Evolutionary conservation across 2,329 filamentous ascomycete genomes (phyloP), one percentile per base, ranked within the genome.

Genomic region (Talaromyces sp.): DNA sequence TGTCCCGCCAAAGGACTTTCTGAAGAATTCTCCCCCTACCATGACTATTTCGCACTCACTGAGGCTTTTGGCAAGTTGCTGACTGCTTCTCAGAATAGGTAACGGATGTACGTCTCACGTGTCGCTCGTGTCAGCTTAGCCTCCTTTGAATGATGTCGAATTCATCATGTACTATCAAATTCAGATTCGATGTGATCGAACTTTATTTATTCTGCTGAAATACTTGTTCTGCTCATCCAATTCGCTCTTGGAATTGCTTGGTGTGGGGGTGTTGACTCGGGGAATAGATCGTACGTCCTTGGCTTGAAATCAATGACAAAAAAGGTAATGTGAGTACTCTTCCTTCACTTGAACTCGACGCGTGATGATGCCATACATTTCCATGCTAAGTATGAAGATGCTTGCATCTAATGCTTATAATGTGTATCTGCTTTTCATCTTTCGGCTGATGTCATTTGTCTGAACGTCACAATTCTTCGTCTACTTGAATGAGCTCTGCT

Each of bases 351-450:
- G 50, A 61, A 58, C 52, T 61, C 33, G 63, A 73, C 72, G 71
- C 74, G 78, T 84, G 82, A 85, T 84, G 81, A 78, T 75, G 77
- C 74, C 65, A 67, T 73, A 75, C 76, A 82, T 83, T 84, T 85
- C 83, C 83, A 85, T 86, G 83, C 83, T 86, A 86, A 85, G 75
- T 77, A 83, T 84, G 82, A 85, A 81, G 81, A 76, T 75, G 73
- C 67, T 67, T 72, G 85, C 75, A 72, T 72, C 66, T 69, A 70
- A 60, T 67, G 62, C 62, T 63, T 63, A 63, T 55, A 63, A 28
- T 48, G 80, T 82, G 82, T 84, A 82, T 79, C 81, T 81, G 80
- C 81, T 85, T 84, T 85, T 85, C 83, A 85, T 85, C 83, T 86
- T 86, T 86, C 83, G 78, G 78, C 82, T 85, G 83, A 86, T 75